Evolutionary conservation across 768 basidiomycete species (phyloP), one percentile per base, ranked within the genome.

Genomic region (Leccinum pellstonianum): DNA sequence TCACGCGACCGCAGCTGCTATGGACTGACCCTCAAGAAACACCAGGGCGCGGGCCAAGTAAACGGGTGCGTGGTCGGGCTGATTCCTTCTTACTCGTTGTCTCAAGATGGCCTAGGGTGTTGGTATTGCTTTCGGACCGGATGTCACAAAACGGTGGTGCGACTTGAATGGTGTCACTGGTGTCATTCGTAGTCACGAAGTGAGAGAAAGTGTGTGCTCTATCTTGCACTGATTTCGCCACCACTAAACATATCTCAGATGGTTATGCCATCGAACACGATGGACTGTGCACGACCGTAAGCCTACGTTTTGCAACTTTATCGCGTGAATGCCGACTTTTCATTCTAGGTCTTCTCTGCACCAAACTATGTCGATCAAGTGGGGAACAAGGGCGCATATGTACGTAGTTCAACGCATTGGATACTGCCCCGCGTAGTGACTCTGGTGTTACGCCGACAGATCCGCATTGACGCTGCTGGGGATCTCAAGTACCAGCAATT

Each of bases 11-110:
- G 19, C 70, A 95, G 90, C 75, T 95, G 29, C 82, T 98, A 15
- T 98, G 96, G 95, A 96, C 95, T 4, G 96, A 98, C 75, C 96
- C 97, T 21, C 97, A 98, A 74, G 88, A 89, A 46, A 68, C 77
- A 43, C 86, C 86, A 11, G 97, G 97, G 25, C 86, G 97, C 27
- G 96, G 97, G 5, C 96, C 97, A 12, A 95, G 93, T 70, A 98
- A 98, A 81, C 87, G 97, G 38, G 92, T 93, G 71, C 54, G 89
- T 75, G n/a, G 27, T 59, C 58, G 14, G 48, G 31, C 14, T 60
- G 48, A 31, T 51, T 43, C 51, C 15, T 41, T 54, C 46, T 43
- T 43, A 17, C 31, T 66, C 57, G 53, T 52, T 31, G 51, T 57
- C 64, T 62, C 57, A 65, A 41, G 55, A 50, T 61, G 62, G 54